phyloP scores from a whole-genome alignment of 441 rosid species.

The Adansonia rubrostipa region DNA sequence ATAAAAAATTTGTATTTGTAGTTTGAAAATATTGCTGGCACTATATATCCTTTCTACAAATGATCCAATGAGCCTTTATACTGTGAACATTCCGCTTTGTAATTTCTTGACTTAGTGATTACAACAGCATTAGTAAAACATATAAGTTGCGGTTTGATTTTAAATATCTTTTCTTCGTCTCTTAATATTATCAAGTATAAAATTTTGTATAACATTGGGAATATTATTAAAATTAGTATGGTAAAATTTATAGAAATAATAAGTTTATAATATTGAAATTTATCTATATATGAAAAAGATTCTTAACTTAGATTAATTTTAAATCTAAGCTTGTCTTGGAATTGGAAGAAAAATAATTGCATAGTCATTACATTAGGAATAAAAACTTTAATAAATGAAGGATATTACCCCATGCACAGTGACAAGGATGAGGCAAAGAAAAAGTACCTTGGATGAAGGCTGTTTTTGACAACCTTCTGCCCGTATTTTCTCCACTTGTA shows the following conservation, averaged over 20 bases:
- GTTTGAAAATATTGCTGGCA: background rate
- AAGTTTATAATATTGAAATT: background rate
- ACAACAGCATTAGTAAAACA: no score
- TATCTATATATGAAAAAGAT: background rate
- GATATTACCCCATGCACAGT: background rate
- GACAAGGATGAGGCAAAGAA: background rate
- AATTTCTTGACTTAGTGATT: no score
- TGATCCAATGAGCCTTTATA: background rate
- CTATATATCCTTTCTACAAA: background rate
- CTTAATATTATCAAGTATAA: no score
- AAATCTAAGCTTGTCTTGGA: background rate
- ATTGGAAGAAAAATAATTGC: background rate
- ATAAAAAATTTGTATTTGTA: background rate
- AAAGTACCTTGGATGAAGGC: conserved; percentile 92
- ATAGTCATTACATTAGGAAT: background rate
- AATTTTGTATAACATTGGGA: no score
- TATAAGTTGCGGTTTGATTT: no score
- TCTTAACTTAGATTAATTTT: background rate
- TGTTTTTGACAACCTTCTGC: conserved; percentile 94
- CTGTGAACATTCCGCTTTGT: background rate
- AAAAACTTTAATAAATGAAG: background rate
- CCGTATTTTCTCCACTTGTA: conserved; percentile 99
- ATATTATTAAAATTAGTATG: no score
- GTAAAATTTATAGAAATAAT: no score
- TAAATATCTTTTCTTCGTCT: no score